Base-by-base conservation (phyloP, 345 rosid genomes). In the Melaleuca alternifolia region DNA sequence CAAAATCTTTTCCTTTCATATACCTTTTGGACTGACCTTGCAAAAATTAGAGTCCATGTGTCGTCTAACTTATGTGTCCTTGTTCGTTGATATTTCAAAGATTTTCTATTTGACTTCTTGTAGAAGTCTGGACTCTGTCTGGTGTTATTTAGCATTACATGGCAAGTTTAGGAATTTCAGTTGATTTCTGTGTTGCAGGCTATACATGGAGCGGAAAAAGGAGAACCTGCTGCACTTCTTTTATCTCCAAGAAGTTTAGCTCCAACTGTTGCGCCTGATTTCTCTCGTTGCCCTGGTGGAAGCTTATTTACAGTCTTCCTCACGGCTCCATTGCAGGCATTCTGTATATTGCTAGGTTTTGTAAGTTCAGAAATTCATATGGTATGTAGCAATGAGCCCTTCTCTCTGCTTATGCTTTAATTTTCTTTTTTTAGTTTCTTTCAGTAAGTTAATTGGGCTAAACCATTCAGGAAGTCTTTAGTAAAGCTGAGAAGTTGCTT, bases 171-270 rank as follows among this genome's bases (percentile, higher is more conserved):
- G 59, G 86, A 59, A 54, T 83, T 52, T 84, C 82, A 71, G 41
- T 86, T 71, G 48, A 71, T 71, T 20, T 11, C 79, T 71, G 79
- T 71, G 2, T 71, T 57, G 87, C 90, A 96, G 98, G 91, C 91
- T 76, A 89, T 96, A 26, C 91, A 89, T 92, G 98, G 99, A 89
- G 92, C 94, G 83, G 99, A 97, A 91, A 96, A 96, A 92, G 99
- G 99, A 88, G 99, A 97, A 90, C 93, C 94, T 86, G 97, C 99
- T 51, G 99, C 97, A n/a, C 84, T 97, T 87, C 96, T 97, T 89
- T 89, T 96, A 59, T 97, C 99, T 30, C 96, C 99, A 33, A 91
- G 93, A 86, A 91, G 92, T 86, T 89, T 94, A 81, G 85, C 92
- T 89, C 94, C 92, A 15, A 87, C 89, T 87, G 87, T 86, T 53